phyloP scores from a whole-genome alignment of 176 grass and related monocot genomes.

The Elymus sibiricus region DNA sequence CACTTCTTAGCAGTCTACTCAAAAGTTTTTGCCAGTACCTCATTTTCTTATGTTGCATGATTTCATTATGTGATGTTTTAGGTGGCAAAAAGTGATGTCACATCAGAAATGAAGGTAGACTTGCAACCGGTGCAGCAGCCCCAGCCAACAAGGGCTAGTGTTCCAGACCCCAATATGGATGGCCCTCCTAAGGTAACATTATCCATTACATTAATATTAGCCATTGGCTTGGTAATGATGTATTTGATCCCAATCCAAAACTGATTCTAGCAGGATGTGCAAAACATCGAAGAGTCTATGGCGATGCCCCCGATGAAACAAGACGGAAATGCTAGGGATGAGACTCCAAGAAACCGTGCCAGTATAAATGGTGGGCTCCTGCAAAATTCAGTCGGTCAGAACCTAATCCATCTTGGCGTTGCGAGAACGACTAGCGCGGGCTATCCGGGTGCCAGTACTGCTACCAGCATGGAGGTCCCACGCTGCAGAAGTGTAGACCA shows the following conservation, averaged over 20 bases:
- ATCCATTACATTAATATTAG: background rate
- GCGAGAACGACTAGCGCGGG: no score
- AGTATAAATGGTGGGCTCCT: constrained; percentile 35
- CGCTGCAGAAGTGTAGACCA: constrained; percentile 38
- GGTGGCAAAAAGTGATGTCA: constrained; percentile 34
- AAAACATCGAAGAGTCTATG: constrained; percentile 32
- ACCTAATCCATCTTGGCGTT: constrained; percentile 50
- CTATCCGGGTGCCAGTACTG: background rate
- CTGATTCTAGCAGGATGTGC: constrained; percentile 34
- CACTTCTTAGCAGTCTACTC: constrained; percentile 10
- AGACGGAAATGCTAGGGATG: constrained; percentile 41
- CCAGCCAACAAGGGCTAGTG: constrained; percentile 7
- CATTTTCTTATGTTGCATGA: constrained; percentile 5
- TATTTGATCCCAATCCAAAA: background rate
- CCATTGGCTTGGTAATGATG: constrained; percentile 10
- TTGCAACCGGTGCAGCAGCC: constrained; percentile 16
- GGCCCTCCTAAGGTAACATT: constrained; percentile 34
- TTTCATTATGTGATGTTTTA: constrained; percentile 29
- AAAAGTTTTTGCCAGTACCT: background rate
- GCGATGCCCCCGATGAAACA: constrained; percentile 27
- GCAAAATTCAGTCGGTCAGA: constrained; percentile 51
- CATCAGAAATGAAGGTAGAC: constrained; percentile 25
- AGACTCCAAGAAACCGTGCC: constrained; percentile 20
- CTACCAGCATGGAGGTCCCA: constrained; percentile 14
- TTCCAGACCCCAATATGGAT: constrained; percentile 25